A percentile compares a stretch with the other conserved stretches of the same genome.
Evolutionary conservation across 2,329 filamentous ascomycete species (phyloP).

Genomic region (Colletotrichum shisoi): DNA sequence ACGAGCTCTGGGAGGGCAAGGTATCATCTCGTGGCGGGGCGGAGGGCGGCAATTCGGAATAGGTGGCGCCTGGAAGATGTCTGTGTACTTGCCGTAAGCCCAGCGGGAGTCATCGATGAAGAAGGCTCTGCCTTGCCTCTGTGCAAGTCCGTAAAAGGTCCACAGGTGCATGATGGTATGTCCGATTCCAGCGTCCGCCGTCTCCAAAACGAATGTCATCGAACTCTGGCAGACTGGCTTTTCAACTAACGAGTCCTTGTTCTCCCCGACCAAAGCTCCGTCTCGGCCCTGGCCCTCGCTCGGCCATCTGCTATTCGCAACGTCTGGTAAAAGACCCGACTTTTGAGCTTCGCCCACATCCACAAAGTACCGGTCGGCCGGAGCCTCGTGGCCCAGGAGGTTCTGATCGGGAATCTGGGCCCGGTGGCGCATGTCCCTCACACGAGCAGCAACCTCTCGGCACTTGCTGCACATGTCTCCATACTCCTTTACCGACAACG

Average conservation of each 20-base stretch:
- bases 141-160: conserved; percentile 82
- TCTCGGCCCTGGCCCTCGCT: conserved; percentile 35
- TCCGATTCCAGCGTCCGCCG: conserved; percentile 76
- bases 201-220: conserved; percentile 81
- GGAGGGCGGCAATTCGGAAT: conserved; percentile 72
- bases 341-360: conserved; percentile 77
- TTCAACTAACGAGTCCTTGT: conserved; percentile 54
- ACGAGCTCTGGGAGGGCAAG: conserved; percentile 77
- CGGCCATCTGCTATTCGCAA: conserved; percentile 42
- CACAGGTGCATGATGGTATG: conserved; percentile 80
- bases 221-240: conserved; percentile 71
- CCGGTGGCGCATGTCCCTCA: conserved; percentile 60
- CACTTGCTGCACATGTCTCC: conserved; percentile 73
- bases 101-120: conserved; percentile 87
- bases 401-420: conserved; percentile 53
- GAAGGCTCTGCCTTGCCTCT: conserved; percentile 76
- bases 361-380: conserved; percentile 72
- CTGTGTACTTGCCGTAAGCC: conserved; percentile 78
- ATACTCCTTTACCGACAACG: conserved; percentile 72
- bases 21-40: conserved; percentile 76
- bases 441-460: conserved; percentile 67
- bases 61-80: conserved; percentile 75
- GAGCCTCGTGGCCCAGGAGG: conserved; percentile 62
- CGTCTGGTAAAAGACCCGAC: conserved; percentile 65
- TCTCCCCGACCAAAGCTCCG: conserved; percentile 59